phyloP scores from a whole-genome alignment of 2,329 filamentous ascomycete species.

The Aquanectria penicillioides region DNA sequence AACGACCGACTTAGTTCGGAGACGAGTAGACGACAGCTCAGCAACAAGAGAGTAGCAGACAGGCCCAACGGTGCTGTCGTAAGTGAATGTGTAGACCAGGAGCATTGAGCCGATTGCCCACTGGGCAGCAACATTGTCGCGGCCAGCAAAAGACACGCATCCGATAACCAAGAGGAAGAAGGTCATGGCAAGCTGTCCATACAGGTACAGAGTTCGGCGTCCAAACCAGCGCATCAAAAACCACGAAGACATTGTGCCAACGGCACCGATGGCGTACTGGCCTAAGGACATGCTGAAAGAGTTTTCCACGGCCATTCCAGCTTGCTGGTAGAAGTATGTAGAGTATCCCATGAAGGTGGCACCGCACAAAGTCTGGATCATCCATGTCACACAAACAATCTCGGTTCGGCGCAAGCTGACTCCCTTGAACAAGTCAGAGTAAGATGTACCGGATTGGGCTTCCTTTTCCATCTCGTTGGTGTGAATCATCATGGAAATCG shows the following conservation, averaged over 20 bases:
- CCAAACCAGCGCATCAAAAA: constrained; percentile 55
- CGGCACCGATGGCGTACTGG: constrained; percentile 54
- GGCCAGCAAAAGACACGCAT: constrained; percentile 64
- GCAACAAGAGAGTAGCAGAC: constrained; percentile 88
- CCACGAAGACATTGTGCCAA: constrained; percentile 59
- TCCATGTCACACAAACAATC: constrained; percentile 56
- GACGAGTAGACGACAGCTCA: constrained; percentile 56
- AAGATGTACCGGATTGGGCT: constrained; percentile 51
- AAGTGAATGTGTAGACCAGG: constrained; percentile 55
- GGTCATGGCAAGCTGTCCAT: constrained; percentile 60
- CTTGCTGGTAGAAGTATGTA: constrained; percentile 60
- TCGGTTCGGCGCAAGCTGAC: constrained; percentile 57
- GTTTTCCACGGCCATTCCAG: constrained; percentile 50
- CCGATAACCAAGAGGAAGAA: constrained; percentile 54
- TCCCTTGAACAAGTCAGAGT: constrained; percentile 59
- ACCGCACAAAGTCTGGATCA: constrained; percentile 54
- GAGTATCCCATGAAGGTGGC: constrained; percentile 66
- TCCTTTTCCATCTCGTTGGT: constrained; percentile 61
- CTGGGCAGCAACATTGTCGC: constrained; percentile 56
- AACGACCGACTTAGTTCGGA: constrained; percentile 58
- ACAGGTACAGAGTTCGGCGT: constrained; percentile 56
- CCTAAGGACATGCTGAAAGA: constrained; percentile 54
- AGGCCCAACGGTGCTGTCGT: constrained; percentile 50
- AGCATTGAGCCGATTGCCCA: constrained; percentile 59
- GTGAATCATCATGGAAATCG: constrained; percentile 61